Evolutionary conservation across 169 alveolate genomes (phyloP).

Genomic region (Eimeria tenella): DNA sequence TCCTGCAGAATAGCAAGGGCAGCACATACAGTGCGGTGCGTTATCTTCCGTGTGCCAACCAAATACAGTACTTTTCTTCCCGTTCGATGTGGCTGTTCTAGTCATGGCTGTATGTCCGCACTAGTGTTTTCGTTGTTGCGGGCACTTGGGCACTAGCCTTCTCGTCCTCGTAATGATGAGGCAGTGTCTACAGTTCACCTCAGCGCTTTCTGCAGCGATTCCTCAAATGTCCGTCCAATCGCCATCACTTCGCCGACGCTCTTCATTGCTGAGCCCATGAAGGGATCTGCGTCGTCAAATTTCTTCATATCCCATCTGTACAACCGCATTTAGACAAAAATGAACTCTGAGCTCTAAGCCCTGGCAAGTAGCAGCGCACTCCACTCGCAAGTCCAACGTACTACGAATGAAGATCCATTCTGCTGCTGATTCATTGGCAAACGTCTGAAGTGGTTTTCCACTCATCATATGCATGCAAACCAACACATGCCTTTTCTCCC

Average conservation of each 20-base stretch:
- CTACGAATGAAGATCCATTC: too few species aligned
- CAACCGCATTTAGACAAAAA: not conserved
- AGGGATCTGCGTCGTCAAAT: conserved; percentile 88
- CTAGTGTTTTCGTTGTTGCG: too few species aligned
- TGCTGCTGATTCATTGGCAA: too few species aligned
- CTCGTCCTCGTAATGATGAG: not conserved
- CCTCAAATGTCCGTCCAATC: conserved; percentile 93
- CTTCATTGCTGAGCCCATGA: conserved; percentile 91
- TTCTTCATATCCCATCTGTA: conserved; percentile 90
- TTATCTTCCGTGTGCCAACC: too few species aligned
- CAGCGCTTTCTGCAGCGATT: conserved; percentile 93
- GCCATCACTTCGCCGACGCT: conserved; percentile 95
- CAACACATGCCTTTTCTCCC: too few species aligned
- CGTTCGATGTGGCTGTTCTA: too few species aligned
- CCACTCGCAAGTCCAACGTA: too few species aligned
- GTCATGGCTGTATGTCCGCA: too few species aligned
- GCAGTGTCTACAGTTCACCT: conserved; percentile 74
- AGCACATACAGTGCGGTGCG: not conserved
- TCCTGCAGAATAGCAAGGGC: not conserved
- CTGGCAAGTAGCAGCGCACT: not conserved
- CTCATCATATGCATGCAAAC: too few species aligned
- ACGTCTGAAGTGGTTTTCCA: too few species aligned
- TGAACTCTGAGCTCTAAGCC: not conserved
- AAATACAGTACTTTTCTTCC: too few species aligned
- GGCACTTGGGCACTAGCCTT: too few species aligned